Conservation (phyloP, 495 filamentous ascomycete species). For the Thozetella sp. region DNA sequence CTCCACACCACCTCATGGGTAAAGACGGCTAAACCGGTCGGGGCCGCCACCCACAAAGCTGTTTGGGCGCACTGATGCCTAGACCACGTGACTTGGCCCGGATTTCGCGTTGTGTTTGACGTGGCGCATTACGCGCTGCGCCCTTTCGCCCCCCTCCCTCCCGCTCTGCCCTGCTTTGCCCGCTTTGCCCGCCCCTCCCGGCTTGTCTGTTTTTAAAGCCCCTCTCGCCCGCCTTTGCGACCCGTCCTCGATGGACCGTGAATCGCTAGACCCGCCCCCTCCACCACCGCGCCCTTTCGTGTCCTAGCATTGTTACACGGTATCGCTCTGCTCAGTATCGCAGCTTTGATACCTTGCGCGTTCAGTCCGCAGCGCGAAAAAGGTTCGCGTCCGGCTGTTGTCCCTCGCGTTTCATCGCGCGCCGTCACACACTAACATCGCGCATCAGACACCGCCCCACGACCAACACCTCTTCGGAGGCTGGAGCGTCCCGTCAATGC, state of each 20-base stretch:
- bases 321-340: not conserved
- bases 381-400: not conserved
- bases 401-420: too few relatives aligned
- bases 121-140: not conserved
- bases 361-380: not conserved
- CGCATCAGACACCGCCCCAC: not conserved
- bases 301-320: not conserved
- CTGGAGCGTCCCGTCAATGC: constrained; percentile 3
- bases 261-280: not conserved
- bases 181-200: not conserved
- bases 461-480: not conserved
- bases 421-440: too few relatives aligned
- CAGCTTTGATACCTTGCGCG: not conserved
- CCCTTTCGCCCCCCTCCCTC: not conserved
- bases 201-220: not conserved
- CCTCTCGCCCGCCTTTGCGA: not conserved
- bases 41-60: too few relatives aligned
- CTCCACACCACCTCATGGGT: not conserved
- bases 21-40: not conserved
- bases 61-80: not conserved
- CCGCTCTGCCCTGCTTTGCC: too few relatives aligned
- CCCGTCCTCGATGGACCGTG: not conserved
- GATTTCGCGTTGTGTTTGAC: constrained; percentile 1
- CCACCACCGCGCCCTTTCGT: not conserved
- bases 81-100: constrained; percentile 1